Evolutionary conservation across 108 stramenopile genomes (phyloP).

Genomic region (Parietichytrium sp.): DNA sequence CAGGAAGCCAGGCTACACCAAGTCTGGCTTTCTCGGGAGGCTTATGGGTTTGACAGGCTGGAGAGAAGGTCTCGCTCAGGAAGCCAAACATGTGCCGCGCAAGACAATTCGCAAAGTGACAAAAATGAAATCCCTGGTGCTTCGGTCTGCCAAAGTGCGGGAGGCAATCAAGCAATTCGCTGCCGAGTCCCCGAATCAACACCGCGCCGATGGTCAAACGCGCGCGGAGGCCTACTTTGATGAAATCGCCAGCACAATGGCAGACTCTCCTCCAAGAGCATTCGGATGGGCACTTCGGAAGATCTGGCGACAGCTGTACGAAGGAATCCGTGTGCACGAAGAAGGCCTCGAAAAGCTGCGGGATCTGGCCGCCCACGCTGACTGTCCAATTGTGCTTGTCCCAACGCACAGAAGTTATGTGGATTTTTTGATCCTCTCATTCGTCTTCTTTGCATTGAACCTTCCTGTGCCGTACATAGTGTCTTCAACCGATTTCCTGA

Average conservation of each 20-base stretch:
- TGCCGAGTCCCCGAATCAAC: neutral
- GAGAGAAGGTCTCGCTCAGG: slow-evolving; percentile 28
- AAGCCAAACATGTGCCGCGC: neutral
- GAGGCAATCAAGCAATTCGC: neutral
- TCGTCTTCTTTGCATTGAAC: slow-evolving; percentile 22
- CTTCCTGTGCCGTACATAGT: slow-evolving; percentile 21
- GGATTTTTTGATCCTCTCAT: slow-evolving; percentile 27
- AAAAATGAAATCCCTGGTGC: neutral
- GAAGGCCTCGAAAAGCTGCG: slow-evolving; percentile 12
- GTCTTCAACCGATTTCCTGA: neutral
- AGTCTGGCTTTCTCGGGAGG: neutral
- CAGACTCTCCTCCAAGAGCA: neutral
- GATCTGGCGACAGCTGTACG: slow-evolving; percentile 34
- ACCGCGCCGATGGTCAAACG: neutral
- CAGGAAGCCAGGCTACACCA: slow-evolving; percentile 12
- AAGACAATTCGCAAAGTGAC: neutral
- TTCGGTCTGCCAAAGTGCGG: neutral
- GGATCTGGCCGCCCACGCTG: neutral
- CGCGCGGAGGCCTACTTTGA: neutral
- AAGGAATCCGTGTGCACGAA: slow-evolving; percentile 26
- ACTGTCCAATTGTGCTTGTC: slow-evolving; percentile 17
- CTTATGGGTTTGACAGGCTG: slow-evolving; percentile 26
- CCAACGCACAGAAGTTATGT: slow-evolving; percentile 36
- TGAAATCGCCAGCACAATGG: slow-evolving; percentile 17
- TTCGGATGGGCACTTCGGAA: slow-evolving; percentile 34